Conservation (phyloP, 2,329 filamentous ascomycete genomes). For the Diaporthe vaccinii region DNA sequence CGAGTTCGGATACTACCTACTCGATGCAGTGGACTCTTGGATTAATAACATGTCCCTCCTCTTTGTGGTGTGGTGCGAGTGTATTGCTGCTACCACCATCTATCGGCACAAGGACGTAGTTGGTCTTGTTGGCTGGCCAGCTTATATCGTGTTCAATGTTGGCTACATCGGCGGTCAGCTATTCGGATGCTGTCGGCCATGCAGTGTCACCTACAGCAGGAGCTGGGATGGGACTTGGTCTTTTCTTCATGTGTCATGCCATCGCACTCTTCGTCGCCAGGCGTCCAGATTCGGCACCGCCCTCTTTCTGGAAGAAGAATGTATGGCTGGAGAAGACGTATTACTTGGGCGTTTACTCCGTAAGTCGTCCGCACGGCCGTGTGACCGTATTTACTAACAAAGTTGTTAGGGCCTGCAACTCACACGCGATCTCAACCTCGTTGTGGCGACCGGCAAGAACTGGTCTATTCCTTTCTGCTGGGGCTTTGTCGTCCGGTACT, state of each 20-base stretch:
- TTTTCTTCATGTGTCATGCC: neutral
- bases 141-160: slow-evolving; percentile 1
- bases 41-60: slow-evolving; percentile 15
- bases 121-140: slow-evolving; percentile 7
- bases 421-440: slow-evolving; percentile 5
- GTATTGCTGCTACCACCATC: slow-evolving; percentile 7
- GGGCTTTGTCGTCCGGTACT: neutral
- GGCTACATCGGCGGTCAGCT: slow-evolving; percentile 7
- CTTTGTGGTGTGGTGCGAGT: slow-evolving; percentile 15
- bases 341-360: slow-evolving; percentile 3
- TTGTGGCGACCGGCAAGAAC: slow-evolving; percentile 12
- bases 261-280: neutral
- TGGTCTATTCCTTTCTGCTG: slow-evolving; percentile 6
- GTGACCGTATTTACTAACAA: neutral
- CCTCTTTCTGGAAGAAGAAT: slow-evolving; percentile 9
- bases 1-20: slow-evolving; percentile 5
- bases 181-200: neutral
- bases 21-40: slow-evolving; percentile 8
- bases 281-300: neutral
- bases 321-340: neutral
- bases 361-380: neutral
- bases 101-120: slow-evolving; percentile 13
- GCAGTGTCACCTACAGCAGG: neutral
- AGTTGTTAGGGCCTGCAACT: neutral
- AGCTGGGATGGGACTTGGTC: neutral